A percentile compares a stretch with the other conserved stretches of the same genome.
These are phyloP conservation scores for Sutorius australiensis DNA, from an alignment of 768 basidiomycete species.

Conservation along the genomic window DNA sequence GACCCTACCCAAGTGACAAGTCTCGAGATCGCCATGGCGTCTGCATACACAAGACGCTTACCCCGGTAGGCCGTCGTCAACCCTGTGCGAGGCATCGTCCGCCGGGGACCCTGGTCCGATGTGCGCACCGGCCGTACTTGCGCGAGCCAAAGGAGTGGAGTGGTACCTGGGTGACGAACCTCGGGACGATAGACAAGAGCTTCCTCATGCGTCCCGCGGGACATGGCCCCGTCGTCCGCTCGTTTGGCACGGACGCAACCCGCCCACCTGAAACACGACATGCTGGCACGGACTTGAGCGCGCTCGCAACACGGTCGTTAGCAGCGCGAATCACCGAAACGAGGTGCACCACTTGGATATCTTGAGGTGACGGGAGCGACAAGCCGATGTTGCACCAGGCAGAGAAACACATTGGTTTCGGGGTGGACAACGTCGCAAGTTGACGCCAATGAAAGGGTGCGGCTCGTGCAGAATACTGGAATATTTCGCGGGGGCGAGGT, in stretches of 20 bases:
- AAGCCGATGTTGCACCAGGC: no score
- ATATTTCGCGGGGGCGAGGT: no score
- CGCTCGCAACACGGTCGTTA: no score
- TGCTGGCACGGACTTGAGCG: not conserved
- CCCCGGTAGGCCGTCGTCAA: not conserved
- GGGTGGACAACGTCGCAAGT: not conserved
- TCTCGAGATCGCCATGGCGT: not conserved
- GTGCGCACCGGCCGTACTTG: slow-evolving; percentile 1
- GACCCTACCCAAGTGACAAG: slow-evolving; percentile 9
- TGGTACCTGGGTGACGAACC: no score
- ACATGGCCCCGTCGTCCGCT: not conserved
- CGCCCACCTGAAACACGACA: slow-evolving; percentile 7
- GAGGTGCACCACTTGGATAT: no score
- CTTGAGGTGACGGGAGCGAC: no score
- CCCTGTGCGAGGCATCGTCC: slow-evolving; percentile 5
- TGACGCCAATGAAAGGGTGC: not conserved
- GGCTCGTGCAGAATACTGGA: not conserved
- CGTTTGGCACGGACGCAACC: not conserved
- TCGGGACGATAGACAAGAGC: not conserved
- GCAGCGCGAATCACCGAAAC: no score
- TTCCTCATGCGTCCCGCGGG: not conserved
- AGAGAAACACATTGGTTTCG: no score
- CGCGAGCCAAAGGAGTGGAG: no score
- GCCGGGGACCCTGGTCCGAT: slow-evolving; percentile 7
- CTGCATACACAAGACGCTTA: not conserved